These are phyloP conservation scores for Ascomycota sp. DNA, from an alignment of 2,329 filamentous ascomycete species.

Conservation along the genomic window DNA sequence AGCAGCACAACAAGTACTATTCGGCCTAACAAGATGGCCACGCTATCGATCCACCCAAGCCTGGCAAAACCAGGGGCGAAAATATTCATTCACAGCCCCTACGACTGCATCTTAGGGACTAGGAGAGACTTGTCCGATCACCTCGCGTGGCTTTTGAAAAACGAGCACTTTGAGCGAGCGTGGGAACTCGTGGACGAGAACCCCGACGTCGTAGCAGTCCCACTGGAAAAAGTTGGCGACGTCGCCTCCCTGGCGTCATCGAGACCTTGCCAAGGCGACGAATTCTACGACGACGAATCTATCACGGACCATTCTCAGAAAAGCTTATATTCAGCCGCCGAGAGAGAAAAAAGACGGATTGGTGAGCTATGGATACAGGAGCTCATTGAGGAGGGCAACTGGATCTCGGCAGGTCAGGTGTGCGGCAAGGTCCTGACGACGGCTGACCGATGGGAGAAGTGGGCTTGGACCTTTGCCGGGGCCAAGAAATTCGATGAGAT, in stretches of 20 bases:
- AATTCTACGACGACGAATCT: constrained; percentile 52
- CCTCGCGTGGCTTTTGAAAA: constrained; percentile 63
- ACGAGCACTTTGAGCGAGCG: constrained; percentile 57
- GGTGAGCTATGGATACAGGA: constrained; percentile 88
- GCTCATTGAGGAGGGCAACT: constrained; percentile 51
- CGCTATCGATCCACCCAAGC: constrained; percentile 25
- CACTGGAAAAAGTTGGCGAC: constrained; percentile 18
- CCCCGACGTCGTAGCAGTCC: constrained; percentile 41
- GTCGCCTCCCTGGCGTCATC: constrained; percentile 18
- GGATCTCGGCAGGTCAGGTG: constrained; percentile 55
- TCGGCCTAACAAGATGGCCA: constrained; percentile 6
- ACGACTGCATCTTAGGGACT: constrained; percentile 82
- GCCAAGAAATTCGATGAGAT: constrained; percentile 79
- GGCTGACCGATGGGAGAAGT: constrained; percentile 74
- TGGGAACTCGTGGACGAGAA: constrained; percentile 81
- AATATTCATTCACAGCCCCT: constrained; percentile 88
- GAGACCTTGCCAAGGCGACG: constrained; percentile 21
- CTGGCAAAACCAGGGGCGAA: constrained; percentile 36
- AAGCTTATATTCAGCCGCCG: constrained; percentile 39
- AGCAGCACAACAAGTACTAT: constrained; percentile 13
- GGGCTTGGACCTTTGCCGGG: constrained; percentile 80
- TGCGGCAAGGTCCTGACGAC: constrained; percentile 66
- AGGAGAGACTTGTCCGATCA: constrained; percentile 74
- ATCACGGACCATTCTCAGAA: constrained; percentile 34
- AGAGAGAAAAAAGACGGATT: constrained; percentile 73